A percentile compares a stretch with the other conserved stretches of the same genome.
Evolutionary conservation across 2,329 filamentous ascomycete genomes (phyloP).

Genomic region (Diaporthe sp.): DNA sequence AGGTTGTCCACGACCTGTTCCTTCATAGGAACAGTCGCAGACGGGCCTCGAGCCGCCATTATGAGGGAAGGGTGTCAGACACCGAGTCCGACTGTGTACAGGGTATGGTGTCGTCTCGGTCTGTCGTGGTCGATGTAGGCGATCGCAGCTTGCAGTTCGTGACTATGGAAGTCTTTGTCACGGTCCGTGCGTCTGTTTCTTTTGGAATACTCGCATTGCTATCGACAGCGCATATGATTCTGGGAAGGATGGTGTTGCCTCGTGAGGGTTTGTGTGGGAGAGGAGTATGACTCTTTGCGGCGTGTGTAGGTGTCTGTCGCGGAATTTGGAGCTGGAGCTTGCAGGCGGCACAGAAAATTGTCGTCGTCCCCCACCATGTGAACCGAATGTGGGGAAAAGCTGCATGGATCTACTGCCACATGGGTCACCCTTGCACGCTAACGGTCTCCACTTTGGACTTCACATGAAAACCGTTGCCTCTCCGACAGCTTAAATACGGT

Average conservation of each 20-base stretch:
- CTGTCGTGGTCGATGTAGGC: conserved; percentile 1
- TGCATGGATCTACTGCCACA: conserved; percentile 14
- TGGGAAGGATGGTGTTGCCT: not conserved
- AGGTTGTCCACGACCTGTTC: conserved; percentile 90
- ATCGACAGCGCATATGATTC: conserved; percentile 1
- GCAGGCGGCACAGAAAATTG: conserved; percentile 35
- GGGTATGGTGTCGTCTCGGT: not conserved
- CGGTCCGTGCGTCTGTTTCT: not conserved
- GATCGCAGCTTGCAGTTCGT: not conserved
- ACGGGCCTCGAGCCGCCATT: conserved; percentile 46
- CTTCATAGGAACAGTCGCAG: conserved; percentile 68
- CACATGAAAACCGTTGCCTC: not conserved
- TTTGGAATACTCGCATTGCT: conserved; percentile 31
- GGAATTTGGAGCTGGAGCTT: conserved; percentile 30
- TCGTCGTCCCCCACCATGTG: conserved; percentile 35
- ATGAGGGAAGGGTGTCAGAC: not conserved
- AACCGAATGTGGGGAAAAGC: conserved; percentile 18
- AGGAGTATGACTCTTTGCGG: conserved; percentile 34
- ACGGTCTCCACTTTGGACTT: conserved; percentile 6
- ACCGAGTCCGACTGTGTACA: too few relatives aligned
- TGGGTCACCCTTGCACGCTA: not conserved
- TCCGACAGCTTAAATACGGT: not conserved
- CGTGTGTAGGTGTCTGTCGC: not conserved
- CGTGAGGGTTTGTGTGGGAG: not conserved
- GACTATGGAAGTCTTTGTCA: conserved; percentile 16